Evolutionary conservation across 768 basidiomycete genomes (phyloP), one percentile per base, ranked within the genome.

Genomic region (Leccinum olivaceopallidum): DNA sequence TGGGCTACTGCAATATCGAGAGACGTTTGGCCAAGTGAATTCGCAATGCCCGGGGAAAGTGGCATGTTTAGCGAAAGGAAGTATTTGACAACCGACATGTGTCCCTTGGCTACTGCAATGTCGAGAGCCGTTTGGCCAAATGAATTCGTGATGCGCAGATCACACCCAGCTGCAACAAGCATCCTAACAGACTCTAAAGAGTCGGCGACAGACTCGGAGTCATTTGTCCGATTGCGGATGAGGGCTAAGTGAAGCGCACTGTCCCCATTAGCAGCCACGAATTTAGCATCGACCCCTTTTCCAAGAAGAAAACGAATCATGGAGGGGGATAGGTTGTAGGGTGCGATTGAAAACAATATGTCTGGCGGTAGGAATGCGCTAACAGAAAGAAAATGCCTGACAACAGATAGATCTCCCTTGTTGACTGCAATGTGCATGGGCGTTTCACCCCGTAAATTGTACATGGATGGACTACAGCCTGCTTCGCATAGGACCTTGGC

Each of bases 141-240:
- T 42, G 42, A 42, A 42, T 42, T 42, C 42, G 7, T 18, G n/a
- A 42, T 42, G n/a, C 42, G 8, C 18, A 10, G 42, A 42, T 42
- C 16, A 42, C 42, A 42, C n/a, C 42, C 42, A 18, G 42, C 42
- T 18, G 18, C 18, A 42, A 42, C 18, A 9, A 42, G 42, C 6
- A 42, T 42, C 6, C 18, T 42, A 4, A 6, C n/a, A 9, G 8
- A 7, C 4, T 42, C 8, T 6, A n/a, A 9, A n/a, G 0, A 18
- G 42, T 30, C 28, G 28, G 4, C 8, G 16, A 18, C 2, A 7
- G 16, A 42, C 28, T 30, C 28, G 28, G 28, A 30, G 42, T 8
- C 7, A 8, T 8, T 8, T n/a, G 3, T 18, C 8, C 0, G 13
- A 18, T 16, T 6, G 3, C 7, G 8, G 7, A 1, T 1, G 34